phyloP scores from a whole-genome alignment of 306 rosid species.

The Prosopis cineraria region DNA sequence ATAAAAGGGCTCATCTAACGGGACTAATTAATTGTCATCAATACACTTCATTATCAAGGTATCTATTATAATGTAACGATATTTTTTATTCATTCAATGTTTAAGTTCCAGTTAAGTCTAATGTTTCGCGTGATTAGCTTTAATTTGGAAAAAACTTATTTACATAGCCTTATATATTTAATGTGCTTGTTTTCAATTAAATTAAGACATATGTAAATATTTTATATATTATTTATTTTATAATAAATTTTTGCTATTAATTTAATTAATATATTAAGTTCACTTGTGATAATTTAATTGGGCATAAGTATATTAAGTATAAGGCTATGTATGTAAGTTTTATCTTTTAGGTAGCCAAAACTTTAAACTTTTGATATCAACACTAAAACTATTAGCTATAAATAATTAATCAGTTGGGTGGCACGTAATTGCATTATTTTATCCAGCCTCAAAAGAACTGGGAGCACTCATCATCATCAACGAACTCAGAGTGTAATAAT shows the following conservation, averaged over 20 bases:
- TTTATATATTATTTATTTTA: no score
- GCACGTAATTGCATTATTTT: neutral
- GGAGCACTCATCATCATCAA: neutral
- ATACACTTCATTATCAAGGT: conserved; percentile 45
- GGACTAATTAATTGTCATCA: neutral
- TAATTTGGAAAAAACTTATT: no score
- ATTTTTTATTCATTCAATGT: conserved; percentile 42
- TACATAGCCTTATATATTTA: no score
- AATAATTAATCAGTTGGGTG: neutral
- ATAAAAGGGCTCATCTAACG: neutral
- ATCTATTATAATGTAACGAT: conserved; percentile 35
- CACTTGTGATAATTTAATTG: no score
- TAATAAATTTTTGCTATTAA: no score
- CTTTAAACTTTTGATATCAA: neutral
- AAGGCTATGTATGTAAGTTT: no score
- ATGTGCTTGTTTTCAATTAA: conserved; percentile 26
- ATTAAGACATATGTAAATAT: no score
- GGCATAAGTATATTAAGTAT: no score
- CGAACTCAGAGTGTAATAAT: neutral
- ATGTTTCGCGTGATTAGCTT: no score
- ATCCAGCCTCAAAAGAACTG: neutral
- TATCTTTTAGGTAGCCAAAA: conserved; percentile 35
- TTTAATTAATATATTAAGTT: no score
- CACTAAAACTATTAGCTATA: neutral
- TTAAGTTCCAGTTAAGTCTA: conserved; percentile 58